Base-by-base conservation (phyloP, 1,284 basidiomycete species). In the Termitomyces sp. region DNA sequence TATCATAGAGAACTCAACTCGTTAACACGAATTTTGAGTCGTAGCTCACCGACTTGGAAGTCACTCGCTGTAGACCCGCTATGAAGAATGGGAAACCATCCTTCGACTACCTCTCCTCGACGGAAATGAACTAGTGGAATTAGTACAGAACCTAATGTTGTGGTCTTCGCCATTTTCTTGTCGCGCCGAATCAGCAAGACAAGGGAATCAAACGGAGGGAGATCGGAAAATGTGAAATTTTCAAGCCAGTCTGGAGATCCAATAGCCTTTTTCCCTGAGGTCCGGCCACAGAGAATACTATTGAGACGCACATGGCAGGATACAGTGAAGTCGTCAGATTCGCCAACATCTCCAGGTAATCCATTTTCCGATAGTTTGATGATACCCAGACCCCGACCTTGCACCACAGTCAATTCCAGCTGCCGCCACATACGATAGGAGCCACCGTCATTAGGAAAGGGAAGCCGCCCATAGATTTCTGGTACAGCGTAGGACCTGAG, bases 361-460 rank as follows among this genome's bases (percentile, higher is more conserved):
- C 44, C 56, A 57, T 60, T 55, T 58, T 62, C 66, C 50, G 55
- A 58, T 68, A 69, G 65, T 53, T 68, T 76, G 44, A 71, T 67
- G 59, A 70, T 74, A 43, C 84, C 86, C 40, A 91, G 72, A 63
- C 83, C 83, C 46, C 88, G 83, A 26, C 81, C 88, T 69, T 88
- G 84, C 34, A 84, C 74, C 50, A 90, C 74, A 26, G 77, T 78
- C 13, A 91, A 72, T 59, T 89, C 83, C 33, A 91, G 79, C 65
- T 90, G 86, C 52, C 90, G 78, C 88, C 89, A 92, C 80, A 92
- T 88, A 52, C 89, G 83, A 66, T 90, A 92, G 17, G 86, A 79
- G 5, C 88, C 88, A 40, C 86, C 87, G 58, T 87, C 85, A 41
- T 70, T 62, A n/a, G 79, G 73, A 45, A 75, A 76, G 56, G 77